Base-by-base conservation (phyloP, 2,329 filamentous ascomycete genomes). In the Aspergillus fischeri region DNA sequence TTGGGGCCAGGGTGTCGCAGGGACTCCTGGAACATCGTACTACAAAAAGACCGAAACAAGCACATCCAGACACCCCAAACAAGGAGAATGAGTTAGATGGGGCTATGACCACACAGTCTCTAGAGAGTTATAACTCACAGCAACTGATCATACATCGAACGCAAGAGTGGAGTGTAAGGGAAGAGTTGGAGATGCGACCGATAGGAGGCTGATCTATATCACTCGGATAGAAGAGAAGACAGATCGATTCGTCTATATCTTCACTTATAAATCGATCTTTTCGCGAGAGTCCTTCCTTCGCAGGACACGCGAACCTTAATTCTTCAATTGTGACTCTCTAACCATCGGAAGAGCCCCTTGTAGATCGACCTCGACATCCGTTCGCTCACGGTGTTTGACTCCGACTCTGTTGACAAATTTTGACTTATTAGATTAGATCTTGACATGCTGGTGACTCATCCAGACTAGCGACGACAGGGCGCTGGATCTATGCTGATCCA, bases 1-100 rank as follows among this genome's bases (percentile, higher is more conserved):
- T n/a, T 77, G 64, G 64, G 64, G 63, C 8, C 64, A 63, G 45
- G 64, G 63, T 1, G 32, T 35, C 3, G 32, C 32, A 17, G 32
- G 11, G 32, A 17, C 32, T 35, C 32, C 32, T 1, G 14, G 32
- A 35, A 35, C 32, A 2, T 35, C 14, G 14, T 35, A 35, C 32
- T 35, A 35, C 32, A 35, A 35, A 14, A 14, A 35, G 14, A 35
- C 32, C 32, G 14, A 35, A 35, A 6, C 32, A 35, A 35, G 32
- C 32, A 17, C 32, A 17, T 35, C 11, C 5, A 17, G 4, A 17
- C 5, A 14, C 11, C 4, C 32, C 11, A 17, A 35, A 17, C 11
- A 1, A 14, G 4, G 32, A 14, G 4, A 5, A 35, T 35, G 14
- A 35, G 11, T 6, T 35, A 4, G 11, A 35, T 4, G 14, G 17